Evolutionary conservation across 2,329 filamentous ascomycete genomes (phyloP).

Genomic region (Phaeosphaeriaceae sp.): DNA sequence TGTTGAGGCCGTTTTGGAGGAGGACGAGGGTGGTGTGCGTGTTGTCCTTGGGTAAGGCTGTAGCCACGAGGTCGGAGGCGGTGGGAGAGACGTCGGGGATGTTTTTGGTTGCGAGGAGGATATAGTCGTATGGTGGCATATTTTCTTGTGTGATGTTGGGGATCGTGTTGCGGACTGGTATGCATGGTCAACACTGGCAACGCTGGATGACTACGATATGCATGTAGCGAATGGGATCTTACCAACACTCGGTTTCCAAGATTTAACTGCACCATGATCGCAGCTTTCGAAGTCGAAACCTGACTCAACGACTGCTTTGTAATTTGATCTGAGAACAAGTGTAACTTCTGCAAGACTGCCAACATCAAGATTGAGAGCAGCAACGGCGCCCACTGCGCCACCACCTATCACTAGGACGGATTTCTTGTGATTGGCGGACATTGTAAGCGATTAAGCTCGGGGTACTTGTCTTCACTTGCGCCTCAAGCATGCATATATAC

Average conservation of each 20-base stretch:
- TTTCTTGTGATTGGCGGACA: constrained; percentile 37
- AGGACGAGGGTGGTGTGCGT: constrained; percentile 62
- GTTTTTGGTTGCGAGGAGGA: constrained; percentile 67
- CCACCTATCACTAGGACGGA: constrained; percentile 61
- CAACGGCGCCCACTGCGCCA: constrained; percentile 65
- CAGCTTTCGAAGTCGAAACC: constrained; percentile 64
- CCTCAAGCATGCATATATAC: background rate
- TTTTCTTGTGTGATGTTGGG: constrained; percentile 52
- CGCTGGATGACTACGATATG: background rate
- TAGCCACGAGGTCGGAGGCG: constrained; percentile 57
- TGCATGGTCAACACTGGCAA: background rate
- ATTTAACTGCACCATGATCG: constrained; percentile 60
- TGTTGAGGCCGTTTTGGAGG: constrained; percentile 70
- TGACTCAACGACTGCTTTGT: constrained; percentile 52
- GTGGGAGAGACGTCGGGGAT: constrained; percentile 61
- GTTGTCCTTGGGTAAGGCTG: constrained; percentile 58
- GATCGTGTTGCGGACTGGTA: constrained; percentile 55
- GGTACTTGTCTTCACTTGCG: background rate
- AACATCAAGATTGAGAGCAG: constrained; percentile 61
- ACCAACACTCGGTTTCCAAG: constrained; percentile 58
- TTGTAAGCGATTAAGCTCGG: constrained; percentile 6
- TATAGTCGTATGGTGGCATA: constrained; percentile 59
- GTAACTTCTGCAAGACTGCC: constrained; percentile 62
- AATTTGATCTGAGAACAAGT: constrained; percentile 65
- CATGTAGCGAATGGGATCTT: constrained; percentile 5